Conservation (phyloP, 208 protist genomes). For the Plasmodiophora brassicae region DNA sequence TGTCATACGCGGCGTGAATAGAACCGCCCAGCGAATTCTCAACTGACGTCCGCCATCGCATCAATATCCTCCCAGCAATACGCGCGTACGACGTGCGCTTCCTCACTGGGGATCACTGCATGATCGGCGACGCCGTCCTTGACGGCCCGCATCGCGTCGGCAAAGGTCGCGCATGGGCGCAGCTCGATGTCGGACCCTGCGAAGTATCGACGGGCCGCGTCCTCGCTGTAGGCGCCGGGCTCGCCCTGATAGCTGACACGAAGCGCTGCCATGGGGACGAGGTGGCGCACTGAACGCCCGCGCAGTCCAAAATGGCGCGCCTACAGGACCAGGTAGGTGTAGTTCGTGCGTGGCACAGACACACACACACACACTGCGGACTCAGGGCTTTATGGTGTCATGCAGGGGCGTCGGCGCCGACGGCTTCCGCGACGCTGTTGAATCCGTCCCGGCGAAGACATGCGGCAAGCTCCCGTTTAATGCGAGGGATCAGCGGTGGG, state of each 20-base stretch:
- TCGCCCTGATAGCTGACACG: slow-evolving; percentile 34
- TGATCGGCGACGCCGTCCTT: not conserved
- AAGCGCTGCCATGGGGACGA: too few species aligned
- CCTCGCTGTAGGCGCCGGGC: slow-evolving; percentile 44
- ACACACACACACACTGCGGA: too few species aligned
- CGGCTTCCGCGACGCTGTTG: slow-evolving; percentile 51
- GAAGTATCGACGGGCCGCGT: not conserved
- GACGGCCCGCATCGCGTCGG: not conserved
- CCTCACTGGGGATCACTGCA: not conserved
- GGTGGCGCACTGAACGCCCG: too few species aligned
- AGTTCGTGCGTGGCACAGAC: too few species aligned
- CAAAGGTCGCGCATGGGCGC: slow-evolving; percentile 15
- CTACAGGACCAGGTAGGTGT: too few species aligned
- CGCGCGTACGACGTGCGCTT: not conserved
- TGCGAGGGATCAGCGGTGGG: slow-evolving; percentile 43
- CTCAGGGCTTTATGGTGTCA: too few species aligned
- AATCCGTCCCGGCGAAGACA: slow-evolving; percentile 53
- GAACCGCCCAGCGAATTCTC: slow-evolving; percentile 44
- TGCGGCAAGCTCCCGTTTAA: slow-evolving; percentile 56
- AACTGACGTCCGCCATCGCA: not conserved
- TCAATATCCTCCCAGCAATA: not conserved
- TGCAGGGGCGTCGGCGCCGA: slow-evolving; percentile 53
- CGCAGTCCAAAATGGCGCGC: too few species aligned
- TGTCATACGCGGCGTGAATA: slow-evolving; percentile 43
- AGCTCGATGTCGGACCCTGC: not conserved